Percentiles rank a stretch among this genome's conserved stretches.
These are phyloP conservation scores for Erodium maritimum DNA, from an alignment of 345 rosid genomes.

Conservation along the genomic window DNA sequence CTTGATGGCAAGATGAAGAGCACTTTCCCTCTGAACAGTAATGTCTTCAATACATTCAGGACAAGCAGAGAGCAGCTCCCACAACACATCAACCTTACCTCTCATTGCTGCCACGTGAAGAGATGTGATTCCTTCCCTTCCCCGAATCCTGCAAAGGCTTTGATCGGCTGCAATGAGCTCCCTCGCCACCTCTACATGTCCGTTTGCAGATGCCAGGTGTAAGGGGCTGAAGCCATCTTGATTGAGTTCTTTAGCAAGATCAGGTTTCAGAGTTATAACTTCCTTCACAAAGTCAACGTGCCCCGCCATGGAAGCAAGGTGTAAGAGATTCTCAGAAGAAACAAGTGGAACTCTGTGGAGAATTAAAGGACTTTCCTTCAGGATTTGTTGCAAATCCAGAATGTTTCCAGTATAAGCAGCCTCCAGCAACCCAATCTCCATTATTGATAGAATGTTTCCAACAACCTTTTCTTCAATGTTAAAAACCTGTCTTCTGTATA, in stretches of 20 bases:
- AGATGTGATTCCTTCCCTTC: slow-evolving; percentile 28
- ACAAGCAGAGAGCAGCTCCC: slow-evolving; percentile 25
- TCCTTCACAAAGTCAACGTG: slow-evolving; percentile 22
- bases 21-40: slow-evolving; percentile 27
- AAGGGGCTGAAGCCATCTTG: slow-evolving; percentile 29
- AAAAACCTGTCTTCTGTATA: too few species aligned
- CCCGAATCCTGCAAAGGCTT: slow-evolving; percentile 20
- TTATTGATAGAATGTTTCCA: background rate
- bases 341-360: background rate
- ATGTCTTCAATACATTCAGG: slow-evolving; percentile 23
- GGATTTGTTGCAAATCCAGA: background rate
- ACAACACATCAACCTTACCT: slow-evolving; percentile 23
- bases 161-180: slow-evolving; percentile 22
- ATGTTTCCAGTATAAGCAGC: background rate
- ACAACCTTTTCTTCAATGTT: background rate
- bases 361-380: background rate
- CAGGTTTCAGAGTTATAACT: slow-evolving; percentile 21
- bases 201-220: slow-evolving; percentile 34
- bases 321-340: background rate
- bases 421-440: background rate
- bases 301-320: slow-evolving; percentile 6
- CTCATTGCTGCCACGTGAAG: slow-evolving; percentile 26
- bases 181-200: slow-evolving; percentile 22
- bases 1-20: slow-evolving; percentile 32
- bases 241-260: slow-evolving; percentile 21